Conservation (phyloP, 2,329 filamentous ascomycete genomes). For the Colletotrichum abscissum region DNA sequence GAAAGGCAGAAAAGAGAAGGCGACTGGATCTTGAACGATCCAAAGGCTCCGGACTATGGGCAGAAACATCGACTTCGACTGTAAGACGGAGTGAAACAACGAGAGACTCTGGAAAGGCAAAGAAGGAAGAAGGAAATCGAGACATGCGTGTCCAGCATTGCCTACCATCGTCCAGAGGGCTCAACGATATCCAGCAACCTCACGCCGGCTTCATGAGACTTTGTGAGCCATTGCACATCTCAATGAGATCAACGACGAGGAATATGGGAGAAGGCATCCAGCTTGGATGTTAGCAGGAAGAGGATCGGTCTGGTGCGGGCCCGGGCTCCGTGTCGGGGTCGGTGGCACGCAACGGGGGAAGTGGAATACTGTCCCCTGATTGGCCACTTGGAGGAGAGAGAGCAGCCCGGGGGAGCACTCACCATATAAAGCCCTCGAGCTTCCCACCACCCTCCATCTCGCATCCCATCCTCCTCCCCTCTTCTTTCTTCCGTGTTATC, state of each 20-base stretch:
- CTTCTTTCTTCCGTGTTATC: slow-evolving; percentile 5
- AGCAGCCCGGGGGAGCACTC: slow-evolving; percentile 20
- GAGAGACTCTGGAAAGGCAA: neutral
- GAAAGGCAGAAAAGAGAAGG: neutral
- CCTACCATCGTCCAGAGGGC: neutral
- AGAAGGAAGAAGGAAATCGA: neutral
- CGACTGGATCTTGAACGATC: neutral
- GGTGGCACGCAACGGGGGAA: slow-evolving; percentile 4
- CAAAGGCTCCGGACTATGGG: neutral
- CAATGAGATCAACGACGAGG: neutral
- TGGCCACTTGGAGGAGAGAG: slow-evolving; percentile 31
- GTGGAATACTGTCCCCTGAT: slow-evolving; percentile 20
- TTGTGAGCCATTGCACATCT: neutral
- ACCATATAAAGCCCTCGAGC: slow-evolving; percentile 36
- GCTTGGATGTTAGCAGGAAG: neutral
- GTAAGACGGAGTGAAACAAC: neutral
- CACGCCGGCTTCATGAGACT: neutral
- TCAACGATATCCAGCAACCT: slow-evolving; percentile 7
- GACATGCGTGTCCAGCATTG: neutral
- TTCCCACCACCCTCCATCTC: slow-evolving; percentile 33
- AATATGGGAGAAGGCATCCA: neutral
- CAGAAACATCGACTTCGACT: neutral
- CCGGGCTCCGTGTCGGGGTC: slow-evolving; percentile 11
- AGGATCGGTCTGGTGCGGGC: slow-evolving; percentile 5
- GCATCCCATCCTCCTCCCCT: slow-evolving; percentile 17